Base-by-base conservation (phyloP, 192 early-diverging fungal species). In the Podila horticola region DNA sequence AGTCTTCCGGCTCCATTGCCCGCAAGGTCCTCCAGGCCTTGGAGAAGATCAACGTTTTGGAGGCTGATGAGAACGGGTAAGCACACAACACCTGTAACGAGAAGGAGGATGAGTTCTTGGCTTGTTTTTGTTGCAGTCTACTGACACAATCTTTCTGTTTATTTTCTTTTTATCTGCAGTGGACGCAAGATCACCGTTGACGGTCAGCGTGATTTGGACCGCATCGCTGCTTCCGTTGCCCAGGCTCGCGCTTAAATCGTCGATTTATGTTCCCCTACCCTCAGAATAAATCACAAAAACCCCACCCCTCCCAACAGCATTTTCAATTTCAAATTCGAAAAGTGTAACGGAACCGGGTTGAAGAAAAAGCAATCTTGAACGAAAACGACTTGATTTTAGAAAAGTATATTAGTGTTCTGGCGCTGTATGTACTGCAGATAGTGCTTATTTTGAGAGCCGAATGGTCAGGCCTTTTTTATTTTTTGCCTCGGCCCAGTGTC, bases 191-290 rank as follows among this genome's bases (percentile, higher is more conserved):
- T 99, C 89, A 93, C 97, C 85, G 90, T 92, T 66, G 94, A 95
- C 79, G 98, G 98, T 64, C 97, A 96, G 89, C 97, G 97, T 90
- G 97, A 98, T 89, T 92, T 99, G 84, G 98, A 99, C 89, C 95
- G 96, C 82, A 97, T 97, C 86, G 94, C 95, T 67, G 81, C 79
- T 79, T 86, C 87, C 55, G 82, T 83, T 41, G 62, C 65, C 62
- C 68, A 76, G 66, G 77, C 77, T 65, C 71, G 67, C 29, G 71
- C 71, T 66, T 73, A 81, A 81, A 73, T 26, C 8, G 20, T 17
- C 8, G 52, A 73, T 58, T 26, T 36, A 36, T n/a, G 20, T 11
- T n/a, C 8, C 24, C 8, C 24, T 5, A 19, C 17, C 8, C 9
- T 26, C 52, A 19, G 52, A 55, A 55, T 55, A 55, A 55, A 55